Evolutionary conservation across 495 filamentous ascomycete genomes (phyloP).

Genomic region (Schizothecium vesticola): DNA sequence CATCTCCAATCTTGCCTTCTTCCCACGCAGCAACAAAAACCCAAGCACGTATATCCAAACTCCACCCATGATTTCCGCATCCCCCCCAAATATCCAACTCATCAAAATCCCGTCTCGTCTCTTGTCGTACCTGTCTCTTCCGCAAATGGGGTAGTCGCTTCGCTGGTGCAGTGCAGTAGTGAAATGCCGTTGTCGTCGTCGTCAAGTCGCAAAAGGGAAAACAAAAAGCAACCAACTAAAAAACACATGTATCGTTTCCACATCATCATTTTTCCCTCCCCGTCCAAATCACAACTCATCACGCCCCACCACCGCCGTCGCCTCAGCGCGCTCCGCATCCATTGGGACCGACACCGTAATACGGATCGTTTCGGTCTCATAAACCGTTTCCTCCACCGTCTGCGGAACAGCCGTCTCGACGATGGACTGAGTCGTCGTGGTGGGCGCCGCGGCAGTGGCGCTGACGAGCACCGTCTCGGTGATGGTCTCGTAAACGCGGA

Average conservation of each 20-base stretch:
- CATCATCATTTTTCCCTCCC: neutral
- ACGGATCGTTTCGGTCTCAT: conserved; percentile 24
- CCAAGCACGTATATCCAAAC: neutral
- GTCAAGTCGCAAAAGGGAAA: neutral
- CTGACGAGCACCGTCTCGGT: conserved; percentile 34
- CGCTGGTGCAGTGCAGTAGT: neutral
- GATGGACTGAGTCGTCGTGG: conserved; percentile 18
- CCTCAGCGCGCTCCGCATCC: neutral
- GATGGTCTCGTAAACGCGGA: conserved; percentile 36
- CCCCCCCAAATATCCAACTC: neutral
- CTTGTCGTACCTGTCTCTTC: neutral
- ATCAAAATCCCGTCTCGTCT: neutral
- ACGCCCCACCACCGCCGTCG: neutral
- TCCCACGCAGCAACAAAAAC: neutral
- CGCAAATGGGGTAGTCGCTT: neutral
- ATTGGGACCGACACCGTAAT: conserved; percentile 23
- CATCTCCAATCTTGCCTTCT: neutral
- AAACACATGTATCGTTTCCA: neutral
- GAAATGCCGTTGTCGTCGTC: neutral
- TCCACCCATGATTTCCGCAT: neutral
- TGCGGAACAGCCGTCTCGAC: conserved; percentile 21
- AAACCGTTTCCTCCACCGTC: conserved; percentile 26
- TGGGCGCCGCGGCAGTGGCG: conserved; percentile 15
- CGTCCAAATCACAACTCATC: conserved; percentile 4
- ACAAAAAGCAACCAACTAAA: neutral